Evolutionary conservation across 2,329 filamentous ascomycete species (phyloP).

Genomic region (Penicillium carneum): DNA sequence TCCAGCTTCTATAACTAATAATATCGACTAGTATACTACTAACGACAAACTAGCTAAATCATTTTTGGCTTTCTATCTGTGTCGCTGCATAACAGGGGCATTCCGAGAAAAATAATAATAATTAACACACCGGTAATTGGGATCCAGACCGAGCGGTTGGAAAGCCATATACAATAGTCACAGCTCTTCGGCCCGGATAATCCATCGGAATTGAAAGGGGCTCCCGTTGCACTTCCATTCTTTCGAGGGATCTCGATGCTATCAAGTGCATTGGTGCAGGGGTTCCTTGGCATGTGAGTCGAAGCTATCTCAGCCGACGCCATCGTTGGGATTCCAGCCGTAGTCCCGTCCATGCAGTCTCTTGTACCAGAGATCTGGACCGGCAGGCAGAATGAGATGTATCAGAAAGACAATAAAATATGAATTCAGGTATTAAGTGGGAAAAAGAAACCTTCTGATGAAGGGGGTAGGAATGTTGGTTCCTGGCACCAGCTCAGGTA

Average conservation of each 20-base stretch:
- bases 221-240: constrained; percentile 21
- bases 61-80: background rate
- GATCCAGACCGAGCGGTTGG: constrained; percentile 3
- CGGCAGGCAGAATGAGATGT: background rate
- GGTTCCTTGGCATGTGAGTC: constrained; percentile 35
- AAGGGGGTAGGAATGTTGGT: constrained; percentile 24
- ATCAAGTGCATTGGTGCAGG: constrained; percentile 13
- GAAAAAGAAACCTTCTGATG: constrained; percentile 7
- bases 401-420: constrained; percentile 1
- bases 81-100: background rate
- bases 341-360: constrained; percentile 16
- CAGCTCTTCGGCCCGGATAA: constrained; percentile 8
- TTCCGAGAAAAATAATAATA: background rate
- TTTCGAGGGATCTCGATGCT: constrained; percentile 8
- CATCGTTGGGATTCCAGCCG: constrained; percentile 34
- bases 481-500: constrained; percentile 26
- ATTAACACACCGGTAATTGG: constrained; percentile 10
- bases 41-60: background rate
- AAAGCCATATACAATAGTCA: background rate
- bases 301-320: constrained; percentile 33
- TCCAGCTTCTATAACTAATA: constrained; percentile 1
- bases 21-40: background rate
- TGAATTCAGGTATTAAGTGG: background rate
- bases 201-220: constrained; percentile 12
- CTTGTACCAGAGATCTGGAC: constrained; percentile 3